Percentiles rank a stretch among this genome's conserved stretches.
Evolutionary conservation across 768 basidiomycete genomes (phyloP).

Genomic region (Dentipellis sp.): DNA sequence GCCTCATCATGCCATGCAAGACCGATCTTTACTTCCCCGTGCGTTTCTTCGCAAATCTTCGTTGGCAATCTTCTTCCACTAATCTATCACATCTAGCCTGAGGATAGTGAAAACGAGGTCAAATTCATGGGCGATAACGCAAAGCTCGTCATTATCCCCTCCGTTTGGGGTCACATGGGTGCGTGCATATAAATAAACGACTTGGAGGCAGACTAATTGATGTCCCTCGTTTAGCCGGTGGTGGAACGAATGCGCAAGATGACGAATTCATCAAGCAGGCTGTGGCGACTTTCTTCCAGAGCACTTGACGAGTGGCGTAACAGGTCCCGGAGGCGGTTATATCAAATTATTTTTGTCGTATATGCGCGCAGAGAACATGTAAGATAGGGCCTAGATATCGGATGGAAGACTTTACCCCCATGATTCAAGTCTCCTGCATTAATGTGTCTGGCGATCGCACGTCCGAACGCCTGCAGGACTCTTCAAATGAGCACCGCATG

Average conservation of each 20-base stretch:
- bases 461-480: no score
- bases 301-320: neutral
- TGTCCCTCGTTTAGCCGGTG: neutral
- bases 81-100: slow-evolving; percentile 30
- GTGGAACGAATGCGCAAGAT: neutral
- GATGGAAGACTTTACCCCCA: no score
- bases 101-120: slow-evolving; percentile 44
- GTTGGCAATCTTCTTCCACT: neutral
- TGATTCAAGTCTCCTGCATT: no score
- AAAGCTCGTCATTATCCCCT: slow-evolving; percentile 41
- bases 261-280: neutral
- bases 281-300: neutral
- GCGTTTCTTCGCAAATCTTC: neutral
- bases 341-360: no score
- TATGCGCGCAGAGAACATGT: no score
- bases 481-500: no score
- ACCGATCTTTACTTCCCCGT: slow-evolving; percentile 50
- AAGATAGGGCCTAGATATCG: no score
- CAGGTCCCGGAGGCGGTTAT: no score
- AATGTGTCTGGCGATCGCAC: no score
- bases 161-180: slow-evolving; percentile 53
- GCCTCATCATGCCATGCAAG: slow-evolving; percentile 46
- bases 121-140: slow-evolving; percentile 30
- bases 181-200: slow-evolving; percentile 12
- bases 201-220: slow-evolving; percentile 1